Percentiles rank a stretch among this genome's conserved stretches.
Conservation (phyloP, 2,329 filamentous ascomycete species). For the Ascochyta lentis region DNA sequence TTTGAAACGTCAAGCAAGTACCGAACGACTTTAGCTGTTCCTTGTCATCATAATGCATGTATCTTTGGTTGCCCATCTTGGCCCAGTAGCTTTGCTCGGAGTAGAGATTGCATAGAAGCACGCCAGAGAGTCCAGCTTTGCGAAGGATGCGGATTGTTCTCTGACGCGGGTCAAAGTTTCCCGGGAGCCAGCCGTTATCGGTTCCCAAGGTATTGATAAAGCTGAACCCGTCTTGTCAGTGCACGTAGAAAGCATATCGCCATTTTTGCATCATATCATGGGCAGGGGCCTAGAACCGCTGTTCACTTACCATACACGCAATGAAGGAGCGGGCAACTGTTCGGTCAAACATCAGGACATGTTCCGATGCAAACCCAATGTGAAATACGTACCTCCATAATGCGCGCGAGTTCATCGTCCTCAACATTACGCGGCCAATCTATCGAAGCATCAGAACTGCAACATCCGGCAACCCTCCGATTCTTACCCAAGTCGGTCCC, state of each 20-base stretch:
- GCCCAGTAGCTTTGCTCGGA: slow-evolving; percentile 25
- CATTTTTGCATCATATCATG: too few species aligned
- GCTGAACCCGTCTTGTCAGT: neutral
- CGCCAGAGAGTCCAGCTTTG: neutral
- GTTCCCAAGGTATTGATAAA: slow-evolving; percentile 3
- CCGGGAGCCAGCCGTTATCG: neutral
- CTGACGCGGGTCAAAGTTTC: neutral
- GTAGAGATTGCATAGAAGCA: slow-evolving; percentile 19
- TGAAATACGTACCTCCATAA: too few species aligned
- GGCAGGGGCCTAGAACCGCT: too few species aligned
- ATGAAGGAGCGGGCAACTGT: too few species aligned
- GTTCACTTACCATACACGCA: too few species aligned
- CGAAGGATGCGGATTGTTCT: neutral
- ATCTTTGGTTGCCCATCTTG: slow-evolving; percentile 35
- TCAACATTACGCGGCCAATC: too few species aligned
- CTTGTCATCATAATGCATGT: slow-evolving; percentile 3
- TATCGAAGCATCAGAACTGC: too few species aligned
- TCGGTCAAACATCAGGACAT: too few species aligned
- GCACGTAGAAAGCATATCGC: too few species aligned
- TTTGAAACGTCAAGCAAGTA: neutral
- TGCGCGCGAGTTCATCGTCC: too few species aligned
- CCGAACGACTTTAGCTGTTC: neutral
- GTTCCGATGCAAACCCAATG: too few species aligned
- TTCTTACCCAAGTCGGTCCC: slow-evolving; percentile 1
- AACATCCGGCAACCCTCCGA: neutral